Base-by-base conservation (phyloP, 1,284 basidiomycete genomes). In the Tranzscheliella williamsii region DNA sequence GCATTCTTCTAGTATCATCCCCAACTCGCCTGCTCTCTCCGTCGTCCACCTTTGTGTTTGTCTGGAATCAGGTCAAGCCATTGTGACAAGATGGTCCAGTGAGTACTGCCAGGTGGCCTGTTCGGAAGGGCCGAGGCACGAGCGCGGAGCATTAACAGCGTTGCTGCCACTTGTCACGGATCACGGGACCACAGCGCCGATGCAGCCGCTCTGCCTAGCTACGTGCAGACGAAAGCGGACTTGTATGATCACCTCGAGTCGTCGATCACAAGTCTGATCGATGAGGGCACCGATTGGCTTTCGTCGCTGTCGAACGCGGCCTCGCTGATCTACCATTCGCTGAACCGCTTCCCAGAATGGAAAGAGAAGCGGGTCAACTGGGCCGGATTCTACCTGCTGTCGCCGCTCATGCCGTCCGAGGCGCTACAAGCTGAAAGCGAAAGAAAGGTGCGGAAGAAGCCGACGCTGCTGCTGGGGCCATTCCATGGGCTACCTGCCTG, bases 161-260 rank as follows among this genome's bases (percentile, higher is more conserved):
- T n/a, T n/a, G n/a, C n/a, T n/a, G n/a, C n/a, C n/a, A n/a, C n/a
- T n/a, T n/a, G n/a, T n/a, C n/a, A n/a, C n/a, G n/a, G n/a, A n/a
- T n/a, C n/a, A n/a, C n/a, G n/a, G n/a, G n/a, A n/a, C n/a, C 21
- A 46, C 23, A 68, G 61, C 56, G 75, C 75, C 21, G 75, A 77
- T 35, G 72, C 90, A 87, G 69, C 92, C 87, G 57, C 89, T 85
- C 61, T 89, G 85, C 90, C 91, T 85, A 30, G 50, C 24, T 42
- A 60, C 36, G 46, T 77, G 31, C 26, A 42, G 9, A 49, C 61
- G 36, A 78, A 77, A 42, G 33, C 50, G n/a, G 67, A 61, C 13
- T 78, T 80, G 36, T 80, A 80, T 63, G 66, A 65, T 35, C 78
- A 80, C 46, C 63, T 79, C 23, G 47, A 57, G 18, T 29, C 52